Evolutionary conservation across 2,329 filamentous ascomycete genomes (phyloP).

Genomic region (Exophiala sp.): DNA sequence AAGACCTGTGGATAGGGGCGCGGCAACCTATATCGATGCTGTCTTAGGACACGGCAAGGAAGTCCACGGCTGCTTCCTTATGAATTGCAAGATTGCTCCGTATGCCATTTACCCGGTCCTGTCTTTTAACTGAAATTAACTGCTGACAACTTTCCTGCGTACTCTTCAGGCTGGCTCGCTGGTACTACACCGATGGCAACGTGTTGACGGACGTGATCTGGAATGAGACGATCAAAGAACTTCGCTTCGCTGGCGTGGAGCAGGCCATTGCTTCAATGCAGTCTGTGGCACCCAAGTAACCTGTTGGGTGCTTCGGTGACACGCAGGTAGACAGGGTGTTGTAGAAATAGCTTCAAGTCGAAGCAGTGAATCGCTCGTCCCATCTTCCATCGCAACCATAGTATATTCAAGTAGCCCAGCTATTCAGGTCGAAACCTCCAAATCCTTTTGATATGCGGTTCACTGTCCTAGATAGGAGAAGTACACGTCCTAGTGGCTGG

Average conservation of each 20-base stretch:
- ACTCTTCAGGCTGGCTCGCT: conserved; percentile 21
- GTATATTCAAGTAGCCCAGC: too few relatives aligned
- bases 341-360: too few relatives aligned
- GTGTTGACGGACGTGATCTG: conserved; percentile 36
- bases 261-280: too few relatives aligned
- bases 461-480: too few relatives aligned
- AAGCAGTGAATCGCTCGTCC: too few relatives aligned
- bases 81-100: conserved; percentile 44
- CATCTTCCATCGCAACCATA: too few relatives aligned
- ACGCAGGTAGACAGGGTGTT: too few relatives aligned
- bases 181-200: conserved; percentile 32
- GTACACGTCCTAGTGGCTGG: too few relatives aligned
- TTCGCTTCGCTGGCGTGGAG: conserved; percentile 13
- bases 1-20: conserved; percentile 36
- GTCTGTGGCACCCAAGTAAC: too few relatives aligned
- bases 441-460: too few relatives aligned
- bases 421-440: too few relatives aligned
- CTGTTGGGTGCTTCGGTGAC: too few relatives aligned
- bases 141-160: conserved; percentile 19
- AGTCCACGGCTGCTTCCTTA: conserved; percentile 48
- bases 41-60: conserved; percentile 43
- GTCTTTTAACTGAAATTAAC: conserved; percentile 29
- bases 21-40: conserved; percentile 46
- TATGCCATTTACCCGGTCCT: conserved; percentile 32
- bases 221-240: conserved; percentile 28